A percentile compares a stretch with the other conserved stretches of the same genome.
Evolutionary conservation across 2,329 filamentous ascomycete genomes (phyloP).

Genomic region (Cercospora zeina): DNA sequence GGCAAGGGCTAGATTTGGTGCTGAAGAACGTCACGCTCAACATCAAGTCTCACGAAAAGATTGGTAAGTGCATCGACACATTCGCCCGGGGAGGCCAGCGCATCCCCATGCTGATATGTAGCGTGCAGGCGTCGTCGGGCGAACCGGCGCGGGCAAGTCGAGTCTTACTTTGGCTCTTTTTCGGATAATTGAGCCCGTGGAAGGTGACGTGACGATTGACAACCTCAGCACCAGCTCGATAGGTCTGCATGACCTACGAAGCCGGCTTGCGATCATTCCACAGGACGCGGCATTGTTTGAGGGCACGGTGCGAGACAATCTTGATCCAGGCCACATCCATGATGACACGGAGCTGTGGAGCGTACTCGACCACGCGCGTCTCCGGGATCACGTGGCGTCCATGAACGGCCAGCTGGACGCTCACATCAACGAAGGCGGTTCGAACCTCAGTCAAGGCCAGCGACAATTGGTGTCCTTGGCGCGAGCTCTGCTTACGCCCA

Average conservation of each 20-base stretch:
- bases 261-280: conserved; percentile 91
- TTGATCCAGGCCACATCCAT: conserved; percentile 91
- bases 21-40: conserved; percentile 88
- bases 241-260: conserved; percentile 81
- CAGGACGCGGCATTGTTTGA: conserved; percentile 97
- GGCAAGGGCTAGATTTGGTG: conserved; percentile 84
- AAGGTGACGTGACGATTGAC: conserved; percentile 86
- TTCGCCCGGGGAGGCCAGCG: too few relatives aligned
- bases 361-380: conserved; percentile 76
- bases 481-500: conserved; percentile 88
- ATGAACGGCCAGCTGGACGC: conserved; percentile 92
- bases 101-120: not conserved
- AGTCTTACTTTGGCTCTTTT: conserved; percentile 90
- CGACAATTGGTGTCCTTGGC: conserved; percentile 91
- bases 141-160: conserved; percentile 94
- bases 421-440: conserved; percentile 89
- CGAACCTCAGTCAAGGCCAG: conserved; percentile 93
- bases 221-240: conserved; percentile 85
- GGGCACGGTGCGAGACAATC: conserved; percentile 87
- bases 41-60: conserved; percentile 96
- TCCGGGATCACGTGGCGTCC: conserved; percentile 82
- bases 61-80: conserved; percentile 50
- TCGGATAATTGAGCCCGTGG: conserved; percentile 85
- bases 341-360: conserved; percentile 98
- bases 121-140: conserved; percentile 75